Conservation (phyloP, 768 basidiomycete genomes). For the Termitomyces sp. region DNA sequence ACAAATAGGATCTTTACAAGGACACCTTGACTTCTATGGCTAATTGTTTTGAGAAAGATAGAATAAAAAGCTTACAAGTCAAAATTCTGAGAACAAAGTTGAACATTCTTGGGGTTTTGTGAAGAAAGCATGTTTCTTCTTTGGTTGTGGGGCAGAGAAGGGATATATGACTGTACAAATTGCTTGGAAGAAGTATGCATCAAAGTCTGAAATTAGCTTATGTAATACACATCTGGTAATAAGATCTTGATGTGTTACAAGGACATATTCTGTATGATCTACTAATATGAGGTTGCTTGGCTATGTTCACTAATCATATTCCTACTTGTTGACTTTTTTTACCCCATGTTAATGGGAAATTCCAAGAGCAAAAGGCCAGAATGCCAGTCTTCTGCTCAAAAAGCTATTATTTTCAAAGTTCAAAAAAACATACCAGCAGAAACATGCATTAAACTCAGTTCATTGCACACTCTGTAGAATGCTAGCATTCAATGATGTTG, state of each 20-base stretch:
- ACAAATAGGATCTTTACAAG: no score
- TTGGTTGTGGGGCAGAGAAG: background rate
- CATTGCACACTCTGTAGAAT: no score
- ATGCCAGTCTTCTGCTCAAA: background rate
- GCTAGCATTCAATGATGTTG: no score
- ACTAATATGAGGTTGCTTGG: background rate
- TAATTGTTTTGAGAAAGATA: background rate
- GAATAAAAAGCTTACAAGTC: background rate
- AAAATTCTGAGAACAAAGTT: background rate
- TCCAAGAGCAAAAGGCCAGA: background rate
- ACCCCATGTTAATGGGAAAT: background rate
- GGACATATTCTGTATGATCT: background rate
- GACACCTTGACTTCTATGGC: no score
- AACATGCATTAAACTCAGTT: no score
- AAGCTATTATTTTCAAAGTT: background rate
- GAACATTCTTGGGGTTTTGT: background rate
- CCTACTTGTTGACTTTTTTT: background rate
- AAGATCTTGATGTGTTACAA: background rate
- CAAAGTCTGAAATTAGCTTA: background rate
- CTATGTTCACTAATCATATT: background rate
- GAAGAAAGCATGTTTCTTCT: background rate
- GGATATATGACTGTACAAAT: background rate
- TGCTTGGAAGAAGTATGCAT: background rate
- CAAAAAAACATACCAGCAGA: no score
- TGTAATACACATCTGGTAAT: background rate